Evolutionary conservation across 192 early-diverging fungal species (phyloP), one percentile per base, ranked within the genome.

Genomic region (Coemansia sp.): DNA sequence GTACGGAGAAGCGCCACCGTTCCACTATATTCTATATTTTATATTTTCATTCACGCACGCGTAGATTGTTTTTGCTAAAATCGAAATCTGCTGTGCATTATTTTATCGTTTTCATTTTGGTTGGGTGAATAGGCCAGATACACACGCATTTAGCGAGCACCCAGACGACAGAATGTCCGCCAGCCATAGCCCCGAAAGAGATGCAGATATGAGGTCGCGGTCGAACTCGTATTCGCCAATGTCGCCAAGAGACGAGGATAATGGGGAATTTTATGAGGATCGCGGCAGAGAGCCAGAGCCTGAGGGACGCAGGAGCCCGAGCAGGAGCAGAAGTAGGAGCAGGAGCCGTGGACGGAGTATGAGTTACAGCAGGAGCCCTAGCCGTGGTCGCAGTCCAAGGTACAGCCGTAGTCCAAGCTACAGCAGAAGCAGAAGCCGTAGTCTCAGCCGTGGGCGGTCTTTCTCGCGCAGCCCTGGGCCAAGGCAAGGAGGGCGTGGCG

Each of bases 381-480:
- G 65, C 19, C 50, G 41, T 14, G 63, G 67, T 33, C 59, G 50
- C 15, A 65, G 66, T 19, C 72, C 61, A 23, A 69, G 73, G n/a
- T 65, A 38, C 32, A 75, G 72, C 33, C 34, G 65, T 17, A 63
- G 62, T 32, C 48, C 32, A 23, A 66, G 66, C 42, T 20, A 33
- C 38, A 57, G 54, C 42, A 29, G 46, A 23, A 63, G 62, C 54
- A 46, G 54, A 23, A 65, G 43, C 14, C 60, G 41, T n/a, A 57
- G 61, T 45, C 19, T 29, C 17, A 67, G 66, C 17, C 66, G 66
- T 33, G 57, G 62, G 11, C 62, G 70, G 41, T 65, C 69, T 0
- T 38, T 61, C 10, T 68, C 75, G 25, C 75, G 69, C 11, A 71
- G 69, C 46, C 74, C 73, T 15, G 59, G 63, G 9, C 42, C 42